Evolutionary conservation across 1,139 yeast genomes (phyloP).

Genomic region (Taiozyma sp.): DNA sequence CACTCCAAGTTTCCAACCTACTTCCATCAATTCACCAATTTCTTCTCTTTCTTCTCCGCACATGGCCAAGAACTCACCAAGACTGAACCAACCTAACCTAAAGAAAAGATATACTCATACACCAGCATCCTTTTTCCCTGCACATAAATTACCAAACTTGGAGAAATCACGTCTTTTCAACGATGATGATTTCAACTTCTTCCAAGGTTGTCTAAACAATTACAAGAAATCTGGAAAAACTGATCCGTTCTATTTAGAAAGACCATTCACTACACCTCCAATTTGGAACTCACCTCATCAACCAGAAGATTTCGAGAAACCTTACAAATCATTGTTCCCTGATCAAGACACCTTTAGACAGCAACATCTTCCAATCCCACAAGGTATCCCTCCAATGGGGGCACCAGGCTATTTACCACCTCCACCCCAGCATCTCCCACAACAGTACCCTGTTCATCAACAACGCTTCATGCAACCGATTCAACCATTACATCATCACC

Average conservation of each 20-base stretch:
- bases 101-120: constrained; percentile 10
- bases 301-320: constrained; percentile 44
- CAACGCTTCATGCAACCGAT: constrained; percentile 11
- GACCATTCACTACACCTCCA: constrained; percentile 71
- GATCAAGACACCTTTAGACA: constrained; percentile 10
- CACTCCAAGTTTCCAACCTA: constrained; percentile 43
- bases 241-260: constrained; percentile 40
- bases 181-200: constrained; percentile 43
- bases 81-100: constrained; percentile 11
- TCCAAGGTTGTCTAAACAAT: constrained; percentile 25
- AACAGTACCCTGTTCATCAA: constrained; percentile 2
- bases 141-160: constrained; percentile 44
- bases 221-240: constrained; percentile 5
- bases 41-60: constrained; percentile 16
- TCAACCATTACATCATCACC: constrained; percentile 9
- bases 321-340: constrained; percentile 17
- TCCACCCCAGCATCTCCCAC: constrained; percentile 9
- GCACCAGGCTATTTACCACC: constrained; percentile 4
- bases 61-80: constrained; percentile 19
- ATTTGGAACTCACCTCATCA: constrained; percentile 51
- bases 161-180: constrained; percentile 30
- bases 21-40: constrained; percentile 16
- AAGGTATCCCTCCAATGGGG: constrained; percentile 1
- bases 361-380: constrained; percentile 3
- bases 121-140: constrained; percentile 33